Evolutionary conservation across 306 rosid species (phyloP), one percentile per base, ranked within the genome.

Genomic region (Citrullus amarus): DNA sequence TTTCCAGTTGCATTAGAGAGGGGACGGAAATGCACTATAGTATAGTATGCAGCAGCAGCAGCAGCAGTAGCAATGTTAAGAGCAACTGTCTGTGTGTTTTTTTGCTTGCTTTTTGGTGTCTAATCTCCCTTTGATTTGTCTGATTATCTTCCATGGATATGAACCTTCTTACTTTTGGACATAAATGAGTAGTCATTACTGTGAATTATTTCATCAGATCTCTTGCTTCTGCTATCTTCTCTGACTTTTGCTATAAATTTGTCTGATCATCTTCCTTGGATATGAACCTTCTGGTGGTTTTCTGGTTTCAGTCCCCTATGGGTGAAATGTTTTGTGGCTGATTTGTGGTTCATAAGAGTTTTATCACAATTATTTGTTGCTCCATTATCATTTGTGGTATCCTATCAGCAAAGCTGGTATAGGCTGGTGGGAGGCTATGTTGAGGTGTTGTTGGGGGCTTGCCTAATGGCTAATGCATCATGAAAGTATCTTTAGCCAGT

Each of bases 271-370:
- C 28, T 25, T 25, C 28, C 28, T 25, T 1, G 1, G 28, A 25
- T 25, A 25, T 25, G 28, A 25, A 25, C 28, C 28, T 25, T 25
- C 39, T 36, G 39, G 5, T 36, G 39, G 13, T 44, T 48, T 62
- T 84, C 39, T 58, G 58, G 63, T 87, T 84, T 78, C 86, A 79
- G 74, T 76, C 81, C 22, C 82, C 18, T 18, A 78, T 72, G 51
- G 70, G 36, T 54, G 59, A 55, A 17, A 57, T 57, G 30, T 57
- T 57, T 8, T 36, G 17, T 63, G 61, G 66, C n/a, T 74, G 28
- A 43, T 36, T 46, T 65, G 54, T 51, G 77, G 77, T 50, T 30
- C 2, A 25, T 48, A 46, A 4, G 59, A 12, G 17, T 48, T 71
- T 71, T 14, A 70, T 22, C 1, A 16, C 46, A 16, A 32, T 73